These are phyloP conservation scores for Fermentozyma sake DNA, from an alignment of 1,139 yeast genomes.

Conservation along the genomic window DNA sequence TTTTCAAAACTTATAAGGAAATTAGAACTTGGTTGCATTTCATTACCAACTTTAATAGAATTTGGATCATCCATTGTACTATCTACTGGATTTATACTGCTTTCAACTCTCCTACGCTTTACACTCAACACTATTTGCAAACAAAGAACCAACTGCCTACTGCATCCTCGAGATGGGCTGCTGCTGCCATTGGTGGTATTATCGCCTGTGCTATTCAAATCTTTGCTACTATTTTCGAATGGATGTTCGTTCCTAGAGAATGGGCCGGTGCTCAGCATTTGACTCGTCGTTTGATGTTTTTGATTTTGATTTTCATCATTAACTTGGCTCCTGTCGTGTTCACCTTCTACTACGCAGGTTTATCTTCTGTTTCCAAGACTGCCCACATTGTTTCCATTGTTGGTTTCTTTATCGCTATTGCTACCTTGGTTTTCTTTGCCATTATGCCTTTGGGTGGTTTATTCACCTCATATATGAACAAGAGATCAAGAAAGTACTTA, in stretches of 20 bases:
- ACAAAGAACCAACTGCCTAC: conserved; percentile 79
- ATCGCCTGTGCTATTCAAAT: conserved; percentile 80
- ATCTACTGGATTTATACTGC: conserved; percentile 93
- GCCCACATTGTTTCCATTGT: conserved; percentile 84
- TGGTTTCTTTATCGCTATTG: conserved; percentile 83
- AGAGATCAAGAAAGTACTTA: conserved; percentile 82
- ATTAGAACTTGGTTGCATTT: conserved; percentile 97
- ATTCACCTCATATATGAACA: conserved; percentile 89
- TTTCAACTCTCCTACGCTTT: conserved; percentile 85
- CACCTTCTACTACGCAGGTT: conserved; percentile 78
- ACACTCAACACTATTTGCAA: conserved; percentile 83
- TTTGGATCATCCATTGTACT: conserved; percentile 91
- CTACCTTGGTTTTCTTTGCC: conserved; percentile 79
- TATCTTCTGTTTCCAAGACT: conserved; percentile 61
- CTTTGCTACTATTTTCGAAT: conserved; percentile 84
- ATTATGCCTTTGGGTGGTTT: conserved; percentile 97
- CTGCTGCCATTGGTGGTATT: conserved; percentile 89
- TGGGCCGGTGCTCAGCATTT: conserved; percentile 99
- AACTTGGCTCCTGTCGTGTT: conserved; percentile 87
- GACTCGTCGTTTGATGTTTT: conserved; percentile 77
- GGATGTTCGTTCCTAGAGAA: conserved; percentile 94
- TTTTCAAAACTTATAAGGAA: conserved; percentile 95
- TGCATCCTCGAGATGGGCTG: conserved; percentile 87
- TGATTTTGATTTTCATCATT: conserved; percentile 58
- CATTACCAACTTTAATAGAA: conserved; percentile 93